A percentile compares a stretch with the other conserved stretches of the same genome.
These are phyloP conservation scores for Candida gorgasii DNA, from an alignment of 805 yeast species.

Conservation along the genomic window DNA sequence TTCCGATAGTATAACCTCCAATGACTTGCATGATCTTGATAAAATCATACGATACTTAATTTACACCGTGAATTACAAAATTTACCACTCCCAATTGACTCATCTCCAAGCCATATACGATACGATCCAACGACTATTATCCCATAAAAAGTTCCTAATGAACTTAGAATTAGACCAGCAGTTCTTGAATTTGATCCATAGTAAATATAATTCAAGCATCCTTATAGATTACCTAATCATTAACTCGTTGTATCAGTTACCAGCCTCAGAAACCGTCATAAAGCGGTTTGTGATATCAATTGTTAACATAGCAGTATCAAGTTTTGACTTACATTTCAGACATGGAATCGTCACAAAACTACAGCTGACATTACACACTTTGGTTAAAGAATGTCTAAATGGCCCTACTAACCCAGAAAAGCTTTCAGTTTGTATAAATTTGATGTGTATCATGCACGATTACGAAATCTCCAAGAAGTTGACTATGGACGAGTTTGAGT, in stretches of 20 bases:
- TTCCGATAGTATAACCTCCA: constrained; percentile 28
- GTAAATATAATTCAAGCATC: not conserved
- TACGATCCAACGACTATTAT: constrained; percentile 35
- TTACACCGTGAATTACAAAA: constrained; percentile 9
- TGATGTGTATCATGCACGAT: constrained; percentile 39
- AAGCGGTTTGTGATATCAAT: constrained; percentile 30
- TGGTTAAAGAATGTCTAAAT: constrained; percentile 4
- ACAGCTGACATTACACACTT: not conserved
- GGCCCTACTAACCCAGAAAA: not conserved
- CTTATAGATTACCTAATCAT: constrained; percentile 8
- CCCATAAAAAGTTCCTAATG: constrained; percentile 28
- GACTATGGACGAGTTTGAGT: constrained; percentile 22
- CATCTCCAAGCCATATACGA: constrained; percentile 21
- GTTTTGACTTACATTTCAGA: constrained; percentile 26
- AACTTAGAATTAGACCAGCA: constrained; percentile 18
- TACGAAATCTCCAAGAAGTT: constrained; percentile 30
- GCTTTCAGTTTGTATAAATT: constrained; percentile 23
- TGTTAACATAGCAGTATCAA: constrained; percentile 30
- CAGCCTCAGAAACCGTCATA: constrained; percentile 10
- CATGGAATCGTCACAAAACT: constrained; percentile 10
- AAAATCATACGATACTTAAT: constrained; percentile 34
- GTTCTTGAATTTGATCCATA: not conserved
- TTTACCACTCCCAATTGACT: not conserved
- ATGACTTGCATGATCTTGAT: constrained; percentile 36
- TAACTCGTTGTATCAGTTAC: constrained; percentile 5